A percentile compares a stretch with the other conserved stretches of the same genome.
phyloP scores from a whole-genome alignment of 805 yeast species.

The Schwanniomyces vanrijiae region DNA sequence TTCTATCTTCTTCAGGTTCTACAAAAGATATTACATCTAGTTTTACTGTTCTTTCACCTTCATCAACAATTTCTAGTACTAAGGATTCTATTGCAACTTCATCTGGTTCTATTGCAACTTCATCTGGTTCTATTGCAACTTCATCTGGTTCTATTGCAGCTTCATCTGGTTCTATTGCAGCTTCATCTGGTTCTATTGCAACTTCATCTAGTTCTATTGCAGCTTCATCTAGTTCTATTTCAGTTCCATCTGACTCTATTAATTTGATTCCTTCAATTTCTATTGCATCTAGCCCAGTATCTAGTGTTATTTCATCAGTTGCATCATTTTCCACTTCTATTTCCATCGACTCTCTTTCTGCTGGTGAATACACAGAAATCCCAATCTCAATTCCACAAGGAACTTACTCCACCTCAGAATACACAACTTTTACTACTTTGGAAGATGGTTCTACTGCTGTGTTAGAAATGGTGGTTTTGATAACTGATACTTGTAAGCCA shows the following conservation, averaged over 20 bases:
- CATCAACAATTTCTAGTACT: too few species aligned
- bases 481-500: slow-evolving; percentile 19
- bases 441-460: slow-evolving; percentile 21
- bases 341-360: neutral
- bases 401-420: slow-evolving; percentile 17
- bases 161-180: neutral
- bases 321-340: neutral
- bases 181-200: neutral
- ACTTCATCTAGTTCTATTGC: neutral
- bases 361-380: slow-evolving; percentile 2
- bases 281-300: neutral
- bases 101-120: too few species aligned
- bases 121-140: too few species aligned
- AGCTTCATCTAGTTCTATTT: neutral
- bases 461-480: slow-evolving; percentile 21
- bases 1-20: too few species aligned
- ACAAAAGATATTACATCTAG: too few species aligned
- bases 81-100: too few species aligned
- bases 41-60: too few species aligned
- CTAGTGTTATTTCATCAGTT: neutral
- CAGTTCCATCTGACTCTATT: neutral
- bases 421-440: slow-evolving; percentile 19
- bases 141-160: too few species aligned
- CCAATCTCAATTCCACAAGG: slow-evolving; percentile 19
- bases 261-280: too few species aligned